These are phyloP conservation scores for Myriosclerotinia scirpicola DNA, from an alignment of 2,329 filamentous ascomycete species.

Conservation along the genomic window DNA sequence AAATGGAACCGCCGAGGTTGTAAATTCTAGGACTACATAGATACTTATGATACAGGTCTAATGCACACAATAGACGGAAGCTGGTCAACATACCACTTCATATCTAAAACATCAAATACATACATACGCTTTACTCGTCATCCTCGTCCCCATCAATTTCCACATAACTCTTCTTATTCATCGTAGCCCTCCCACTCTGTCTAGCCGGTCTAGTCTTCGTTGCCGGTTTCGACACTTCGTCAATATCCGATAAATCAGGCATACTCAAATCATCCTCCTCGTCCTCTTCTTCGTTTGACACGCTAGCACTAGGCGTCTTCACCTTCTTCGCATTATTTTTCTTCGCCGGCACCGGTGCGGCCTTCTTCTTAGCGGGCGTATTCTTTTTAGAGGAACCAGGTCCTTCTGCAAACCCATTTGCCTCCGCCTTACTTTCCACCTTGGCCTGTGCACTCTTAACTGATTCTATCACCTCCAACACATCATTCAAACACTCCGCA, in stretches of 20 bases:
- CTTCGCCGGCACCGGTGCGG: conserved; percentile 40
- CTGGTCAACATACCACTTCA: too few relatives aligned
- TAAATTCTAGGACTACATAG: too few relatives aligned
- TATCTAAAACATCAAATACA: neutral
- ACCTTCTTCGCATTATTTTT: conserved; percentile 21
- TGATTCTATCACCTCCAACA: conserved; percentile 34
- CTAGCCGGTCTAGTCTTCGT: conserved; percentile 24
- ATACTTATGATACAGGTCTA: too few relatives aligned
- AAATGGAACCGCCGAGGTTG: too few relatives aligned
- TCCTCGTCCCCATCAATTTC: conserved; percentile 19
- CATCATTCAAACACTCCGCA: conserved; percentile 32
- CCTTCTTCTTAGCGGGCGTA: conserved; percentile 30
- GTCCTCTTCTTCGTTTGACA: conserved; percentile 30
- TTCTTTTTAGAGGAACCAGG: conserved; percentile 28
- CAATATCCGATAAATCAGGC: conserved; percentile 44
- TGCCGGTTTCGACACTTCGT: conserved; percentile 13
- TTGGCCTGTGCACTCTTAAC: conserved; percentile 27
- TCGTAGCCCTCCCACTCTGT: conserved; percentile 32
- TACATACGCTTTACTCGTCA: neutral
- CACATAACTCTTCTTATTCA: conserved; percentile 26
- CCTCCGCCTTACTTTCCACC: conserved; percentile 12
- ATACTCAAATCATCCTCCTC: conserved; percentile 42
- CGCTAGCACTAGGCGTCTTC: conserved; percentile 14
- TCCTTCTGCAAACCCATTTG: conserved; percentile 17
- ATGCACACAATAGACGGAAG: too few relatives aligned